These are phyloP conservation scores for Gnomoniopsis sp. DNA, from an alignment of 2,329 filamentous ascomycete species.

Conservation along the genomic window DNA sequence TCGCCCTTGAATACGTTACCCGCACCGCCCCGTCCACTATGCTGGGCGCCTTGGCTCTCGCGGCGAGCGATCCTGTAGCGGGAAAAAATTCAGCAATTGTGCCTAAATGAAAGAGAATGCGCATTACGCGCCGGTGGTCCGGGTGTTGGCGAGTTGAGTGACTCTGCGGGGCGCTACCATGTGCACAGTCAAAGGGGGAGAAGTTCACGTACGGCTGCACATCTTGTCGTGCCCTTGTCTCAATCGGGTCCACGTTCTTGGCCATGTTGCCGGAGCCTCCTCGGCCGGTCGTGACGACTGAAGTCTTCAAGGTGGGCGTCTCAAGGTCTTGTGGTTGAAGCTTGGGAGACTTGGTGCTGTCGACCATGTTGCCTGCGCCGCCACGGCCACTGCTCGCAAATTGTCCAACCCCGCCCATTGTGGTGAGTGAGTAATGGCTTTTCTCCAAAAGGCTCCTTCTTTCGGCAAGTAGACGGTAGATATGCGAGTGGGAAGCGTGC, in stretches of 20 bases:
- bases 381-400: constrained; percentile 55
- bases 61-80: constrained; percentile 49
- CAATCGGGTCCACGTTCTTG: constrained; percentile 63
- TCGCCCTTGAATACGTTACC: constrained; percentile 63
- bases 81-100: neutral
- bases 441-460: neutral
- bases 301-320: constrained; percentile 78
- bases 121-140: neutral
- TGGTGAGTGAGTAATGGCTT: neutral
- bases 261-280: constrained; percentile 90
- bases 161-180: too few relatives aligned
- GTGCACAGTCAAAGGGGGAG: neutral
- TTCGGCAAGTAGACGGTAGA: neutral
- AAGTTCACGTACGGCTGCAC: constrained; percentile 61
- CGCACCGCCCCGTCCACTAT: constrained; percentile 72
- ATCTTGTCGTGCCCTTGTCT: constrained; percentile 79
- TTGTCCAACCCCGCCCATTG: constrained; percentile 2
- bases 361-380: constrained; percentile 72
- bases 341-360: constrained; percentile 43
- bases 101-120: neutral
- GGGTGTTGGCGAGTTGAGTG: constrained; percentile 18
- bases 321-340: constrained; percentile 63
- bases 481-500: neutral
- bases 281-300: constrained; percentile 85
- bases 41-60: constrained; percentile 54